Conservation (phyloP, 805 yeast genomes). For the Jamesozyma rosinii region DNA sequence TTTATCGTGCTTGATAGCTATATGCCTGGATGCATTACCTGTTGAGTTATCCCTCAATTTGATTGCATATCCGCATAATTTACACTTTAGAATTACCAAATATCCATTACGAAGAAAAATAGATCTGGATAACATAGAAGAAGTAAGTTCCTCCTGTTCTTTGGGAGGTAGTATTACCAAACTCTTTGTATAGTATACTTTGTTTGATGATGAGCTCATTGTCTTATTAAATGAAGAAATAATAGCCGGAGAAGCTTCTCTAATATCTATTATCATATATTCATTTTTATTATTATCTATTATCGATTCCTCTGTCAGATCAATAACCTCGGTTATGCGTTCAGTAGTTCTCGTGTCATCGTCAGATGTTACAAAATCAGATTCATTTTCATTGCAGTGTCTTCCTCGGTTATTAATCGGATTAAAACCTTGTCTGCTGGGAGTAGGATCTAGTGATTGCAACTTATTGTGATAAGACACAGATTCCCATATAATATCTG, state of each 20-base stretch:
- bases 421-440: no score
- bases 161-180: neutral
- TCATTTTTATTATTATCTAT: no score
- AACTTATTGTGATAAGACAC: no score
- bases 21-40: neutral
- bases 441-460: no score
- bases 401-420: no score
- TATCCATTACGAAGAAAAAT: neutral
- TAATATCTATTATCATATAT: neutral
- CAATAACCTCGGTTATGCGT: no score
- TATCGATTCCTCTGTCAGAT: no score
- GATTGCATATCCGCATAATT: neutral
- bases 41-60: neutral
- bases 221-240: neutral
- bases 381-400: no score
- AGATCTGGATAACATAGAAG: neutral
- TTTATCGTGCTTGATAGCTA: neutral
- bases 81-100: neutral
- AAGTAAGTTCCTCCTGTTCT: neutral
- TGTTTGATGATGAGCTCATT: neutral
- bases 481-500: no score
- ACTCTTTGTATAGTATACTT: neutral
- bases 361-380: no score
- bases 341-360: no score
- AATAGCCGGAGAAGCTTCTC: neutral